Base-by-base conservation (phyloP, 2,329 filamentous ascomycete species). In the Blastomyces emzantsi region DNA sequence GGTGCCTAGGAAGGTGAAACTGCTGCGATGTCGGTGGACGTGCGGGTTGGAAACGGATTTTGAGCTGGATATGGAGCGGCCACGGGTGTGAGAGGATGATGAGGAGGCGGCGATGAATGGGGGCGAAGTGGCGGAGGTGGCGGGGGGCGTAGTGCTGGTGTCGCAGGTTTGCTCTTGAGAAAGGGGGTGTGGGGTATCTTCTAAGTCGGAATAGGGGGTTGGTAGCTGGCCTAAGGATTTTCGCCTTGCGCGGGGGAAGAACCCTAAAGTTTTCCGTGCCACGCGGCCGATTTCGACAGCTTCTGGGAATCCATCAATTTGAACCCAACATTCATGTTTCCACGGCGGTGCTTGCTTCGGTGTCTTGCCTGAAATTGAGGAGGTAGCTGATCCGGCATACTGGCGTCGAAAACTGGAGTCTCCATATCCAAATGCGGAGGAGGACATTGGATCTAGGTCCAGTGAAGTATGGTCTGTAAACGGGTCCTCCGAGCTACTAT, bases 311-410 rank as follows among this genome's bases (percentile, higher is more conserved):
- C 87, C 88, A 66, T 93, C 90, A 33, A 97, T 82, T 39, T 88
- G 80, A 1, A 96, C 90, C 91, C 92, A 97, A 56, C 90, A 87
- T 64, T 96, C 90, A 75, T 97, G 92, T 64, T 85, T 88, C 90
- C 91, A 96, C 4, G 86, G 85, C 57, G 78, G 82, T 60, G 90
- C 88, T n/a, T 87, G 84, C 43, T 52, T 45, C 25, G 61, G 43
- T 49, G 30, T 57, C 25, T 59, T 67, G 15, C 45, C 61, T 59
- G 57, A 45, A 22, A 56, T 39, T 15, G 60, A 52, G 13, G 62
- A 51, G 2, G 60, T 60, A 43, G 68, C 66, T 36, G 36, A 60
- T 15, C 57, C 45, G 3, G 61, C 33, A 43, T 55, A 57, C 17
- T 64, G 52, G 36, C 39, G 25, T 28, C 33, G 45, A 39, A 41